A percentile compares a stretch with the other conserved stretches of the same genome.
phyloP scores from a whole-genome alignment of 2,329 filamentous ascomycete species.

The Penicillium thymicola region DNA sequence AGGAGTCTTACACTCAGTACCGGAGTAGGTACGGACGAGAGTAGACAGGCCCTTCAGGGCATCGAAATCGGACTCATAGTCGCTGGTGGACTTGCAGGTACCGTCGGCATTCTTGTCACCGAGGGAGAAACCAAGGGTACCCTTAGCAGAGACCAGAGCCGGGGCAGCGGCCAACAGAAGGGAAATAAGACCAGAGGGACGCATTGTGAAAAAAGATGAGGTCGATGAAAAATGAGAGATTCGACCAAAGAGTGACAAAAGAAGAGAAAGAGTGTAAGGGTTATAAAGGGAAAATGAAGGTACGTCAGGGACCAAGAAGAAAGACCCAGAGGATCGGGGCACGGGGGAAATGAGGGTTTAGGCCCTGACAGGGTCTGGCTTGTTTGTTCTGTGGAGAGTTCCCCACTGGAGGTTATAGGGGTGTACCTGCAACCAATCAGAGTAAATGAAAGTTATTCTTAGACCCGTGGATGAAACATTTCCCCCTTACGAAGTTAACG shows the following conservation, averaged over 20 bases:
- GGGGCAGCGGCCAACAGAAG: slow-evolving; percentile 45
- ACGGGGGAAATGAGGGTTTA: slow-evolving; percentile 10
- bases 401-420: slow-evolving; percentile 1
- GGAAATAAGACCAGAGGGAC: slow-evolving; percentile 41
- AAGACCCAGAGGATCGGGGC: slow-evolving; percentile 2
- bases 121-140: slow-evolving; percentile 63
- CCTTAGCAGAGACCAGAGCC: slow-evolving; percentile 50
- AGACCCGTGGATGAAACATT: slow-evolving; percentile 10
- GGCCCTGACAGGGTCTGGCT: slow-evolving; percentile 11
- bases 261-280: slow-evolving; percentile 6
- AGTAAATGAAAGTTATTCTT: not conserved
- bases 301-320: slow-evolving; percentile 14
- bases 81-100: slow-evolving; percentile 58
- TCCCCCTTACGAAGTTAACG: not conserved
- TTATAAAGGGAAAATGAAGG: slow-evolving; percentile 1
- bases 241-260: not conserved
- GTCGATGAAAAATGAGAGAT: not conserved
- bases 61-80: slow-evolving; percentile 66
- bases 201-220: slow-evolving; percentile 40
- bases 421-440: not conserved
- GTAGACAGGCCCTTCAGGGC: slow-evolving; percentile 54
- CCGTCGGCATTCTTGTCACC: slow-evolving; percentile 62
- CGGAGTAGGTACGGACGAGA: slow-evolving; percentile 65
- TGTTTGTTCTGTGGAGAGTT: not conserved
- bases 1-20: slow-evolving; percentile 63